phyloP scores from a whole-genome alignment of 768 basidiomycete species.

The Serendipita sp. region DNA sequence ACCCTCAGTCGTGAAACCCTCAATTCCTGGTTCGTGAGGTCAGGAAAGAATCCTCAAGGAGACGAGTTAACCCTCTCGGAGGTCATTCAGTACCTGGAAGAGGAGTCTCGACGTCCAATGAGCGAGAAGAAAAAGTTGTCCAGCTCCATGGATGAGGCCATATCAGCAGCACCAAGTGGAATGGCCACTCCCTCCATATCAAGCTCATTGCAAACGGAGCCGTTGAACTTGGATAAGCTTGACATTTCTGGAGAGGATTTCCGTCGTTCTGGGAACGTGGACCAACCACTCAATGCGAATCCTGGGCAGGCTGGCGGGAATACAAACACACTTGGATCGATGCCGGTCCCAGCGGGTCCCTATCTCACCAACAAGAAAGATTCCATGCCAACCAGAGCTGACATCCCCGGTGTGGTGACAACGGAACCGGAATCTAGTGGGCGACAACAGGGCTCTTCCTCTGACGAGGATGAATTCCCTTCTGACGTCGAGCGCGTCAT shows the following conservation, averaged over 20 bases:
- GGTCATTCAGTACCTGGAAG: slow-evolving; percentile 70
- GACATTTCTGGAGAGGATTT: slow-evolving; percentile 41
- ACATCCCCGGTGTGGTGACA: neutral
- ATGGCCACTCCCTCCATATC: slow-evolving; percentile 22
- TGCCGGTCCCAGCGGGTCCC: neutral
- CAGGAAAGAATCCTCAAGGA: slow-evolving; percentile 40
- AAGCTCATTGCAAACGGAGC: slow-evolving; percentile 30
- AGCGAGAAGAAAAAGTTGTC: slow-evolving; percentile 50
- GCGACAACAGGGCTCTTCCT: slow-evolving; percentile 8
- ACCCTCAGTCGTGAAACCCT: slow-evolving; percentile 70
- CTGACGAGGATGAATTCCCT: slow-evolving; percentile 14
- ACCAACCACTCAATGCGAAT: neutral
- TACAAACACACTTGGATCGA: neutral
- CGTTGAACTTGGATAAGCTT: slow-evolving; percentile 32
- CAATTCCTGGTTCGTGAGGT: slow-evolving; percentile 62
- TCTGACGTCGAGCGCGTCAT: slow-evolving; percentile 62
- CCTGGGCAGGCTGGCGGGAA: neutral
- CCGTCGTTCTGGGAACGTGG: slow-evolving; percentile 14
- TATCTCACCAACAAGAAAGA: neutral
- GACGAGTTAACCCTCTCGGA: slow-evolving; percentile 70
- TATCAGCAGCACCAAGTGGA: slow-evolving; percentile 9
- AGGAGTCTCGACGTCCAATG: slow-evolving; percentile 55
- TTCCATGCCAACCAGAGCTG: neutral
- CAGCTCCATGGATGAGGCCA: slow-evolving; percentile 26
- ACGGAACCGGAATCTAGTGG: neutral